These are phyloP conservation scores for Penicillium hesseltinei DNA, from an alignment of 2,329 filamentous ascomycete genomes.

Conservation along the genomic window DNA sequence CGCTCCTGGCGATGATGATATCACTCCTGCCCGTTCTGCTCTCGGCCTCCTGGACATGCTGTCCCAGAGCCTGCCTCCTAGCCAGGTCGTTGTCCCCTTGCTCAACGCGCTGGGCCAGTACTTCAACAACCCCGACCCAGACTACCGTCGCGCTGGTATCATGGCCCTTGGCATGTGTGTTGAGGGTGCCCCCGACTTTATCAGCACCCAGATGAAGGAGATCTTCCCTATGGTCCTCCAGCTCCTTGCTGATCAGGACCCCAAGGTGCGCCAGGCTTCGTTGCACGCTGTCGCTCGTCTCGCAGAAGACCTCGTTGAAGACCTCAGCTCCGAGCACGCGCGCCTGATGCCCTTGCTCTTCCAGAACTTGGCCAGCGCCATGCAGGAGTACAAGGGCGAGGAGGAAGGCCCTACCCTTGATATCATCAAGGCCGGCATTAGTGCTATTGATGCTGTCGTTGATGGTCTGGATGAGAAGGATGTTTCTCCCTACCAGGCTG, in stretches of 20 bases:
- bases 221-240: constrained; percentile 82
- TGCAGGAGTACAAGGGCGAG: constrained; percentile 62
- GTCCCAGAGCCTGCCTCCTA: constrained; percentile 81
- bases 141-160: constrained; percentile 85
- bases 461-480: constrained; percentile 74
- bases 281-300: constrained; percentile 84
- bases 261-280: constrained; percentile 80
- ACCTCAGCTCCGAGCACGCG: constrained; percentile 81
- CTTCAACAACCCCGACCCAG: constrained; percentile 69
- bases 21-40: constrained; percentile 79
- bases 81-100: constrained; percentile 89
- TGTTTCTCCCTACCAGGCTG: constrained; percentile 76
- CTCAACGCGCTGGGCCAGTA: constrained; percentile 83
- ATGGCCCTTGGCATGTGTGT: constrained; percentile 90
- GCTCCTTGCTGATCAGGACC: constrained; percentile 78
- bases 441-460: constrained; percentile 86
- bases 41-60: constrained; percentile 86
- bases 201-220: constrained; percentile 83
- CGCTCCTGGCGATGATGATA: constrained; percentile 72
- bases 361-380: constrained; percentile 82
- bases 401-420: constrained; percentile 73
- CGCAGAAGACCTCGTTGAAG: constrained; percentile 89
- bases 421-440: constrained; percentile 86
- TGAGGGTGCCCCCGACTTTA: constrained; percentile 95
- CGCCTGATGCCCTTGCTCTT: constrained; percentile 79